These are phyloP conservation scores for Skeletonema marinoi DNA, from an alignment of 108 stramenopile species.

Conservation along the genomic window DNA sequence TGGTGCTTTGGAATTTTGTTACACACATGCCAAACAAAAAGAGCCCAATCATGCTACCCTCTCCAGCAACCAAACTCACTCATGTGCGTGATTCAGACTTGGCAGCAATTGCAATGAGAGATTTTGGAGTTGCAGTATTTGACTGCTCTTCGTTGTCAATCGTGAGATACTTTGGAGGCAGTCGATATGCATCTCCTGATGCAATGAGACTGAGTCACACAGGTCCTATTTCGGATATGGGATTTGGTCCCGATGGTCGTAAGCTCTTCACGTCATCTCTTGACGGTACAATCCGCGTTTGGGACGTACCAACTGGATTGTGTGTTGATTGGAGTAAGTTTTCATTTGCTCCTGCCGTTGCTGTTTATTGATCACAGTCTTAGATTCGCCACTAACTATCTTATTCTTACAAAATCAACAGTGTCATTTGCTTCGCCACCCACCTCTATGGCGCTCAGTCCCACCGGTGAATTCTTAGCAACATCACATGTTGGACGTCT, in stretches of 20 bases:
- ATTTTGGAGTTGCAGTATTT: conserved; percentile 70
- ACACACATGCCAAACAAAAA: conserved; percentile 86
- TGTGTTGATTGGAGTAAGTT: conserved; percentile 90
- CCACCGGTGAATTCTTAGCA: conserved; percentile 96
- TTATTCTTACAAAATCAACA: neutral
- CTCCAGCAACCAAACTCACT: conserved; percentile 73
- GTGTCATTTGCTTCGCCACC: conserved; percentile 83
- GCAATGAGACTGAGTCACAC: conserved; percentile 53
- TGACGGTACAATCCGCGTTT: conserved; percentile 90
- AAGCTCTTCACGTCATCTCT: conserved; percentile 85
- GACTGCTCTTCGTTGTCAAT: conserved; percentile 74
- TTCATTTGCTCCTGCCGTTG: neutral
- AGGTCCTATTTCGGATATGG: conserved; percentile 83
- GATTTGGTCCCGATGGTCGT: conserved; percentile 91
- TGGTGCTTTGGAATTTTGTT: conserved; percentile 91
- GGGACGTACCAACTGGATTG: conserved; percentile 93
- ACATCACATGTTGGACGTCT: conserved; percentile 85
- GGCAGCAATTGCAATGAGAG: conserved; percentile 76
- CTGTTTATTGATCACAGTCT: neutral
- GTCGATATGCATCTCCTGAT: conserved; percentile 1
- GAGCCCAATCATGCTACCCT: conserved; percentile 69
- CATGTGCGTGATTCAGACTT: conserved; percentile 84
- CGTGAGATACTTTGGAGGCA: conserved; percentile 74
- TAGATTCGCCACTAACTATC: neutral
- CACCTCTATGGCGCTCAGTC: conserved; percentile 86